Base-by-base conservation (phyloP, 306 rosid genomes). In the Cucurbita ficifolia region DNA sequence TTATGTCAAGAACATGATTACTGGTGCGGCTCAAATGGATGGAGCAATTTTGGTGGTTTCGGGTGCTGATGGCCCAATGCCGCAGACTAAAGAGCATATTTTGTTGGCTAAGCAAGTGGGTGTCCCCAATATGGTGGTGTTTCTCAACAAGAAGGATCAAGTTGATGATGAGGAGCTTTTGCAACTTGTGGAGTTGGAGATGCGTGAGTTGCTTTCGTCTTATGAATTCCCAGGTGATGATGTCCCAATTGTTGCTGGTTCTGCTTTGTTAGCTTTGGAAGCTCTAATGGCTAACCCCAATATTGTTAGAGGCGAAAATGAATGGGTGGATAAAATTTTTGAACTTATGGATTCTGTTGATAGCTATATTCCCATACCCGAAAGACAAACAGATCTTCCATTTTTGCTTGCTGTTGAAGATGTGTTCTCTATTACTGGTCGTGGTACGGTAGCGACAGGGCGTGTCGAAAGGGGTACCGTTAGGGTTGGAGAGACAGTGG, bases 371-470 rank as follows among this genome's bases (percentile, higher is more conserved):
- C 96, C 96, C 0, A 88, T 90, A 63, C 96, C 96, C 8, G 88
- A 83, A 76, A 73, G 96, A 46, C 96, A 90, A 73, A 84, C 84
- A 0, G 96, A 90, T 2, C 79, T 90, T 43, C 96, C 96, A 16
- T 90, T 90, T 76, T 79, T 90, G 80, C 76, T 88, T 5, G 96
- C 96, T 7, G 79, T 90, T 24, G 96, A 90, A 60, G 96, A 90
- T 42, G 96, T 90, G 62, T 90, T 88, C 10, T 86, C 96, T 1
- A 88, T 90, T 67, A 90, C 96, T 0, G 96, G 96, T 18, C 93
- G 96, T 81, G 96, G 96, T 5, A 90, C 96, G 2, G 96, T 90
- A 4, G 96, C 96, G 75, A 90, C 96, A 0, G 96, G 96, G 2
- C 84, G 96, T 18, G 87, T 90, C 16, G 96, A 90, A 77, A 86